A percentile compares a stretch with the other conserved stretches of the same genome.
Evolutionary conservation across 1,284 basidiomycete genomes (phyloP).

Genomic region (Marasmius tenuissimus): DNA sequence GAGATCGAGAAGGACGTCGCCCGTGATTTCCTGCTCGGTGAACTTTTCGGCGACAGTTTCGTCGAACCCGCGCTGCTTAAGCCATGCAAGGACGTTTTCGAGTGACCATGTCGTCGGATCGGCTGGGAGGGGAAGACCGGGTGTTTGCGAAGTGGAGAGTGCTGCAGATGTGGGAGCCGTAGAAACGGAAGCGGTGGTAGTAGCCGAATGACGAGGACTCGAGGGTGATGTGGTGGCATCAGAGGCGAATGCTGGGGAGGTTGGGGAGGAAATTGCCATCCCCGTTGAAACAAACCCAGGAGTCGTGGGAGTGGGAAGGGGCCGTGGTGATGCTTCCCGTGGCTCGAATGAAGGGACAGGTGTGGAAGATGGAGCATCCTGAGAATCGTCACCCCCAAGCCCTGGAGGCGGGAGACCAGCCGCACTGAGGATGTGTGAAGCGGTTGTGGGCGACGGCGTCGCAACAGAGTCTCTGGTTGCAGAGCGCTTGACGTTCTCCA

Average conservation of each 20-base stretch:
- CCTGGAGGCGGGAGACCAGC: not conserved
- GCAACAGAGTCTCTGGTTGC: conserved; percentile 10
- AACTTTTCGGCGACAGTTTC: conserved; percentile 84
- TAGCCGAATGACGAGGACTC: not conserved
- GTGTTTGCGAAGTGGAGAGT: not conserved
- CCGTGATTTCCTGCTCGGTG: conserved; percentile 95
- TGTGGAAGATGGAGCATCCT: not conserved
- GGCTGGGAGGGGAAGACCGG: conserved; percentile 15
- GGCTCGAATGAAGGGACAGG: not conserved
- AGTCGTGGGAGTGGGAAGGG: conserved; percentile 3
- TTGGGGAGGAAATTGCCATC: not conserved
- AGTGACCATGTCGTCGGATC: conserved; percentile 82
- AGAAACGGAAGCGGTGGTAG: not conserved
- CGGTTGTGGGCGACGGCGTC: conserved; percentile 15
- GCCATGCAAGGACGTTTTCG: conserved; percentile 90
- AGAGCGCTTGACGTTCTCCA: conserved; percentile 1
- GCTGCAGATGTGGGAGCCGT: not conserved
- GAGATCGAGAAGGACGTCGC: conserved; percentile 94
- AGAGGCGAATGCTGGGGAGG: not conserved
- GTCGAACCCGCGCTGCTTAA: conserved; percentile 84
- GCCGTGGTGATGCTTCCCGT: not conserved
- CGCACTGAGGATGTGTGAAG: conserved; percentile 4
- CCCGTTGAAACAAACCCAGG: not conserved
- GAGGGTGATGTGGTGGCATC: not conserved
- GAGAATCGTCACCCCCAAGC: not conserved